These are phyloP conservation scores for Globisporangium radiosum DNA, from an alignment of 352 stramenopile species.

Conservation along the genomic window DNA sequence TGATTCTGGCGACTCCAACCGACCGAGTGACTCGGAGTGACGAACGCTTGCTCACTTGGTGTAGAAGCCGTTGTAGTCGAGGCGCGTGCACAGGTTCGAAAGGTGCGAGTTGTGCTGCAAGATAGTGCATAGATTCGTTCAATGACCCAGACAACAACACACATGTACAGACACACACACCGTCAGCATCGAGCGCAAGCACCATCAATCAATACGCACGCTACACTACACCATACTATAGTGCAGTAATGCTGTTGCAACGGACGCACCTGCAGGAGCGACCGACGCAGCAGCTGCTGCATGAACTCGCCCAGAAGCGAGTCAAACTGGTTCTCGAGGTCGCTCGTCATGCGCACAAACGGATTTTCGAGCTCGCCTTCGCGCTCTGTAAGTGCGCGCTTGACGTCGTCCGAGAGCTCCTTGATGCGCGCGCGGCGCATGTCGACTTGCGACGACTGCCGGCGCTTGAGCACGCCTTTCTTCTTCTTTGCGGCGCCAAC, in stretches of 20 bases:
- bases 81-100: constrained; percentile 52
- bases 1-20: too few species aligned
- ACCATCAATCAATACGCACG: background rate
- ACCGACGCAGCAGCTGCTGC: constrained; percentile 79
- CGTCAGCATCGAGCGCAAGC: background rate
- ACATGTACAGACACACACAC: background rate
- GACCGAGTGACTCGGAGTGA: too few species aligned
- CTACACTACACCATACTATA: too few species aligned
- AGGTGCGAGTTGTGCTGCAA: constrained; percentile 59
- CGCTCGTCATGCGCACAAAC: constrained; percentile 70
- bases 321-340: constrained; percentile 85
- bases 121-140: background rate
- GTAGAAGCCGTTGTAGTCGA: constrained; percentile 72
- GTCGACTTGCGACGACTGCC: constrained; percentile 72
- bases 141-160: background rate
- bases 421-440: constrained; percentile 76
- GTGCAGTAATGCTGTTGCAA: background rate
- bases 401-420: constrained; percentile 71
- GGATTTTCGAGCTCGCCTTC: constrained; percentile 64
- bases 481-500: constrained; percentile 36
- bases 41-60: constrained; percentile 19
- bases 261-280: constrained; percentile 62
- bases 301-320: constrained; percentile 86
- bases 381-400: constrained; percentile 58
- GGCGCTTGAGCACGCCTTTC: constrained; percentile 37